Conservation (phyloP, 1,284 basidiomycete species). For the Trametes hirsuta region DNA sequence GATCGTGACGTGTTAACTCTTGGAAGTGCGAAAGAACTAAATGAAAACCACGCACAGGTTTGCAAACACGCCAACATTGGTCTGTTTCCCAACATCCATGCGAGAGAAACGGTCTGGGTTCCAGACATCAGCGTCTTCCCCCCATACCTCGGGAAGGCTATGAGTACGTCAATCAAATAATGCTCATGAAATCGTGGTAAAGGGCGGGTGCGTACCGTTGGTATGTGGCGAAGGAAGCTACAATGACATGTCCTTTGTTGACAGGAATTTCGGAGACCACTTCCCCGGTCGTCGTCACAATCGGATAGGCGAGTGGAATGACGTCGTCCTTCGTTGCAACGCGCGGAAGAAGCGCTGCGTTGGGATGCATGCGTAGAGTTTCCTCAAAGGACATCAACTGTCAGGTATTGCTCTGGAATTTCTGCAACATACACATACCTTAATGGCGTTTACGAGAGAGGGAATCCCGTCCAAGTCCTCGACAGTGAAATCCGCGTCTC, state of each 20-base stretch:
- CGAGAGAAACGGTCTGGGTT: conserved; percentile 54
- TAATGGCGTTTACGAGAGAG: conserved; percentile 17
- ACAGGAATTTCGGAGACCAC: conserved; percentile 39
- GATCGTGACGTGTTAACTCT: not conserved
- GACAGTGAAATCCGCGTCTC: conserved; percentile 30
- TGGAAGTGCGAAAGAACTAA: too few relatives aligned
- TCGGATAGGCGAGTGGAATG: conserved; percentile 43
- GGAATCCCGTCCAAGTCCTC: conserved; percentile 38
- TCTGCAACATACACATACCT: conserved; percentile 3
- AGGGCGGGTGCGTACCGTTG: conserved; percentile 31
- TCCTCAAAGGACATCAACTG: conserved; percentile 32
- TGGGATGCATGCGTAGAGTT: conserved; percentile 42
- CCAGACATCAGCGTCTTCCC: conserved; percentile 51
- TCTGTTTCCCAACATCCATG: conserved; percentile 38
- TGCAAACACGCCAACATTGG: conserved; percentile 49
- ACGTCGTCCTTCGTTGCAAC: conserved; percentile 38
- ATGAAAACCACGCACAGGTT: conserved; percentile 46
- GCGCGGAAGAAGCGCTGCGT: conserved; percentile 35
- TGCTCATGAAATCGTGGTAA: too few relatives aligned
- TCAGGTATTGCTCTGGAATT: too few relatives aligned
- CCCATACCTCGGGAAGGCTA: conserved; percentile 45
- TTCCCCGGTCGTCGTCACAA: conserved; percentile 36
- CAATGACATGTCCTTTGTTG: conserved; percentile 41
- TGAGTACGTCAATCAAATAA: too few relatives aligned
- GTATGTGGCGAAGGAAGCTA: conserved; percentile 35